These are phyloP conservation scores for Trypanosoma boissoni DNA, from an alignment of 208 protist genomes.

Conservation along the genomic window DNA sequence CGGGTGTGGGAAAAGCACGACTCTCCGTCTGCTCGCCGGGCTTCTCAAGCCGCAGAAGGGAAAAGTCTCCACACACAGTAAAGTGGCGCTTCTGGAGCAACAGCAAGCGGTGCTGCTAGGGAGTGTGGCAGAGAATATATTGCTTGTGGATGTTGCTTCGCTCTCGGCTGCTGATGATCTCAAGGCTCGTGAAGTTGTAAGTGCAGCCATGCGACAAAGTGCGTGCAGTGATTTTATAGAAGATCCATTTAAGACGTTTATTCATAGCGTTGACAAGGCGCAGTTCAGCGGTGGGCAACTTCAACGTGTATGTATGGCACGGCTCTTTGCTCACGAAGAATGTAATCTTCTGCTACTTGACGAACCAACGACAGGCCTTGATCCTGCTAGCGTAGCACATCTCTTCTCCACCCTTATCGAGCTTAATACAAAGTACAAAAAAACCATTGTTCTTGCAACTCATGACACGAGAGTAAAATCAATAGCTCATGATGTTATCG, in stretches of 20 bases:
- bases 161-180: background rate
- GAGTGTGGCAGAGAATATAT: slow-evolving; percentile 73
- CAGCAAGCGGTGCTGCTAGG: slow-evolving; percentile 76
- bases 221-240: slow-evolving; percentile 49
- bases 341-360: slow-evolving; percentile 71
- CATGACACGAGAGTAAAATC: slow-evolving; percentile 59
- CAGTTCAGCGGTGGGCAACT: slow-evolving; percentile 81
- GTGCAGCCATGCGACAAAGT: slow-evolving; percentile 32
- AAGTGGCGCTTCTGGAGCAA: slow-evolving; percentile 66
- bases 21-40: slow-evolving; percentile 53
- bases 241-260: slow-evolving; percentile 52
- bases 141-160: slow-evolving; percentile 32
- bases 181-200: slow-evolving; percentile 13
- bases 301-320: slow-evolving; percentile 73
- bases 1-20: slow-evolving; percentile 79
- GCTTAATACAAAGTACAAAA: slow-evolving; percentile 49
- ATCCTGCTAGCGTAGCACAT: slow-evolving; percentile 35
- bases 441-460: slow-evolving; percentile 77
- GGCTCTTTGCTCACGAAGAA: slow-evolving; percentile 39
- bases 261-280: slow-evolving; percentile 70
- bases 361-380: slow-evolving; percentile 75
- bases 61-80: slow-evolving; percentile 44
- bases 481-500: slow-evolving; percentile 57
- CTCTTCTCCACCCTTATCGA: slow-evolving; percentile 51
- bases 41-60: slow-evolving; percentile 45